Conservation (phyloP, 2,329 filamentous ascomycete genomes). For the Microsporum ferrugineum region DNA sequence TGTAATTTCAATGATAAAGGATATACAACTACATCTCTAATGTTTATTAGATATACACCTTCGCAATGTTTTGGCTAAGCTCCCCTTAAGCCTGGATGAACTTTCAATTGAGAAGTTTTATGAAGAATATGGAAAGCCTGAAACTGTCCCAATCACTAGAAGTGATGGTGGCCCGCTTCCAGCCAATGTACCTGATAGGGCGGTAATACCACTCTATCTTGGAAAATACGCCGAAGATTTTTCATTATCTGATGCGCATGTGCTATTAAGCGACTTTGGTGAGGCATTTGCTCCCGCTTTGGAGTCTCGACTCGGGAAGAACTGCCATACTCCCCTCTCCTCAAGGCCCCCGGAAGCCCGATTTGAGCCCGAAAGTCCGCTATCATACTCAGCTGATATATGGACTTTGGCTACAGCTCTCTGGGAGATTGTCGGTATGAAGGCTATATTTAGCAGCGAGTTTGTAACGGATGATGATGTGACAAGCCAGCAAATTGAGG, state of each 20-base stretch:
- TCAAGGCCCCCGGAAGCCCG: constrained; percentile 18
- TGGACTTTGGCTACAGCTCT: constrained; percentile 21
- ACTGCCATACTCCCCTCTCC: constrained; percentile 17
- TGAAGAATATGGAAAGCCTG: constrained; percentile 18
- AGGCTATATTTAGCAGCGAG: constrained; percentile 14
- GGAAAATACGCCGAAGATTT: constrained; percentile 19
- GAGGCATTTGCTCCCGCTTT: constrained; percentile 21
- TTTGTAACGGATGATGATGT: constrained; percentile 8
- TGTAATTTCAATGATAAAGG: not conserved
- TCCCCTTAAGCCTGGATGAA: constrained; percentile 11
- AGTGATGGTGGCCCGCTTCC: constrained; percentile 16
- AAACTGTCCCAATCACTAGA: constrained; percentile 13
- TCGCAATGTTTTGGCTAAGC: constrained; percentile 15
- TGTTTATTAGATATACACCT: constrained; percentile 17
- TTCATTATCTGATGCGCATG: constrained; percentile 16
- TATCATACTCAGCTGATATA: constrained; percentile 20
- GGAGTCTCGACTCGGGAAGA: constrained; percentile 17
- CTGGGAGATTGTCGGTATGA: constrained; percentile 23
- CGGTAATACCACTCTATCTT: constrained; percentile 15
- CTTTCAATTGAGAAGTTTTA: constrained; percentile 19
- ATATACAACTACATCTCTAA: not conserved
- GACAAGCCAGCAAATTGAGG: constrained; percentile 13
- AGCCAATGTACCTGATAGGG: constrained; percentile 15
- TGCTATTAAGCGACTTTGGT: constrained; percentile 25
- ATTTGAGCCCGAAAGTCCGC: constrained; percentile 15